Evolutionary conservation across 139 green algal species (phyloP).

Genomic region (Dunaliella primolecta): DNA sequence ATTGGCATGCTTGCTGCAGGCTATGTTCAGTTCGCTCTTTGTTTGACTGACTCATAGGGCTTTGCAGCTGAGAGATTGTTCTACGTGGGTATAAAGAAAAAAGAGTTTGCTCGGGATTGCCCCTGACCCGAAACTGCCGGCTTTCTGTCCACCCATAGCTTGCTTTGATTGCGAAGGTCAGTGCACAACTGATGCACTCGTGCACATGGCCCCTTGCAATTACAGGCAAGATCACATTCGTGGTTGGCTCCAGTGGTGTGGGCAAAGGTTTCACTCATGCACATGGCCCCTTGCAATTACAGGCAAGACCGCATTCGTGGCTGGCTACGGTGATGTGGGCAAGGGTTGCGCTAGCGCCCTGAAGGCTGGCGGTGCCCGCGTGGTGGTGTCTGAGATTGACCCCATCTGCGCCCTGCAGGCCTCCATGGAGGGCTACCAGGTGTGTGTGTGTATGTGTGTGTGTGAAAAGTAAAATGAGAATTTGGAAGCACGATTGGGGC

Average conservation of each 20-base stretch:
- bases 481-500: too few species aligned
- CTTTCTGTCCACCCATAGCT: too few species aligned
- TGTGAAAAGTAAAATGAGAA: too few species aligned
- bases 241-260: constrained; percentile 96
- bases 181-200: too few species aligned
- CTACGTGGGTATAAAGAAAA: too few species aligned
- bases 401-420: constrained; percentile 99
- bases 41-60: too few species aligned
- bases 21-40: too few species aligned
- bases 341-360: constrained; percentile 96
- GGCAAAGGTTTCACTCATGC: constrained; percentile 86
- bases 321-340: constrained; percentile 98
- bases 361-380: constrained; percentile 91
- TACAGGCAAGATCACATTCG: constrained; percentile 52
- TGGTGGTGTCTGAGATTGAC: constrained; percentile 96
- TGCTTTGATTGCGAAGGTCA: too few species aligned
- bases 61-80: too few species aligned
- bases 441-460: constrained; percentile 21
- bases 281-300: not conserved
- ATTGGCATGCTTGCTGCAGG: too few species aligned
- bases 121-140: too few species aligned
- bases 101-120: too few species aligned
- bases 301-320: constrained; percentile 63
- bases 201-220: not conserved
- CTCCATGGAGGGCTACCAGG: constrained; percentile 90